Percentiles rank a stretch among this genome's conserved stretches.
Conservation (phyloP, 2,329 filamentous ascomycete species). For the Xylariaceae sp. region DNA sequence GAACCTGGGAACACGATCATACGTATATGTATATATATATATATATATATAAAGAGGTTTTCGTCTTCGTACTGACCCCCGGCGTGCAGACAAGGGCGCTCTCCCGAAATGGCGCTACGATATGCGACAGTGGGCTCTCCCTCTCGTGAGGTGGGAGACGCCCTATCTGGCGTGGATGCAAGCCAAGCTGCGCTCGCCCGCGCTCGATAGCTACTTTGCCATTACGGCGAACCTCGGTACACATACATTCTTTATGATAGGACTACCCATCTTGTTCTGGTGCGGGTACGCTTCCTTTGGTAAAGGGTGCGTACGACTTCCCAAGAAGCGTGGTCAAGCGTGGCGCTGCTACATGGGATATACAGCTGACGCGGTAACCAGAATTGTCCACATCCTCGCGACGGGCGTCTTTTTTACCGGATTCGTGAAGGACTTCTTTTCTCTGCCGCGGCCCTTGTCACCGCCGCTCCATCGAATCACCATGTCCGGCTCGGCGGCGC, state of each 20-base stretch:
- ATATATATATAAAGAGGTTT: slow-evolving; percentile 3
- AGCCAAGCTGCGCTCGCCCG: slow-evolving; percentile 74
- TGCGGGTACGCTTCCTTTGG: slow-evolving; percentile 85
- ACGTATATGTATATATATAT: slow-evolving; percentile 1
- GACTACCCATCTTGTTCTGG: slow-evolving; percentile 94
- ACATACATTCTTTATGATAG: slow-evolving; percentile 98
- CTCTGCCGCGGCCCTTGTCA: slow-evolving; percentile 86
- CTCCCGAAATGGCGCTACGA: slow-evolving; percentile 88
- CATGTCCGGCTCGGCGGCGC: slow-evolving; percentile 92
- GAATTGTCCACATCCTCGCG: slow-evolving; percentile 75
- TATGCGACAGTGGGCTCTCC: slow-evolving; percentile 79
- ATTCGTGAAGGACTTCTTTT: slow-evolving; percentile 92
- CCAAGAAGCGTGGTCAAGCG: background rate
- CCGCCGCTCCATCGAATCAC: slow-evolving; percentile 93
- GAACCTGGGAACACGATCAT: background rate
- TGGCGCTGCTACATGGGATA: background rate
- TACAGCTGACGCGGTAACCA: slow-evolving; percentile 35
- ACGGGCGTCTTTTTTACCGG: slow-evolving; percentile 85
- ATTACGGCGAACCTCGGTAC: slow-evolving; percentile 95
- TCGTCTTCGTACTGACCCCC: slow-evolving; percentile 2
- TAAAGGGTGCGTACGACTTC: slow-evolving; percentile 77
- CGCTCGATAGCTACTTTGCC: slow-evolving; percentile 94
- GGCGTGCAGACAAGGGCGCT: slow-evolving; percentile 70
- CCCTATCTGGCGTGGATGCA: slow-evolving; percentile 90
- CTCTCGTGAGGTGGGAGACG: slow-evolving; percentile 91